phyloP scores from a whole-genome alignment of 345 rosid species.

The Brassica rapa region DNA sequence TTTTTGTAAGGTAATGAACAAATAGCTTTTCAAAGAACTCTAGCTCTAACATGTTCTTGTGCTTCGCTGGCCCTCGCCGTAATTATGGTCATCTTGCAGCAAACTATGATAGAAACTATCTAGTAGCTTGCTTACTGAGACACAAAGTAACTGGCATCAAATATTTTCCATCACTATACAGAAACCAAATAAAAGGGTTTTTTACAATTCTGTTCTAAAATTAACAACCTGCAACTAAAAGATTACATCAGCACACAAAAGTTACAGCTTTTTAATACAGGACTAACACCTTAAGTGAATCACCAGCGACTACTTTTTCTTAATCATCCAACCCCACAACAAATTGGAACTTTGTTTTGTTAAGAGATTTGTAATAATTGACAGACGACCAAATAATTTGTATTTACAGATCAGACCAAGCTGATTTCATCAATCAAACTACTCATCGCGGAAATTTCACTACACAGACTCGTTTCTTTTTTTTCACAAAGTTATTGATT shows the following conservation, averaged over 20 bases:
- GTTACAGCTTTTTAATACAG: not conserved
- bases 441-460: not conserved
- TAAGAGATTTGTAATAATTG: not conserved
- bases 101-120: conserved; percentile 57
- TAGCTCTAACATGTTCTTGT: conserved; percentile 68
- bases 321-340: not conserved
- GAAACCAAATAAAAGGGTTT: conserved; percentile 3
- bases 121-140: conserved; percentile 61
- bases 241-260: not conserved
- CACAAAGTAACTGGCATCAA: conserved; percentile 67
- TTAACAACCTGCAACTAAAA: not conserved
- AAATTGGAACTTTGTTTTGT: not conserved
- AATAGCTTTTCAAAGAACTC: conserved; percentile 40
- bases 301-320: not conserved
- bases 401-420: not conserved
- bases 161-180: conserved; percentile 13
- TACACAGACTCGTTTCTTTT: not conserved
- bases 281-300: not conserved
- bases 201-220: not conserved
- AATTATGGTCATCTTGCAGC: conserved; percentile 62
- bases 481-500: not conserved
- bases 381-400: not conserved
- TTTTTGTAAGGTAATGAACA: not conserved
- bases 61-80: conserved; percentile 68
- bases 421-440: not conserved